Percentiles rank a stretch among this genome's conserved stretches.
Conservation (phyloP, 2,329 filamentous ascomycete species). For the Pyricularia grisea region DNA sequence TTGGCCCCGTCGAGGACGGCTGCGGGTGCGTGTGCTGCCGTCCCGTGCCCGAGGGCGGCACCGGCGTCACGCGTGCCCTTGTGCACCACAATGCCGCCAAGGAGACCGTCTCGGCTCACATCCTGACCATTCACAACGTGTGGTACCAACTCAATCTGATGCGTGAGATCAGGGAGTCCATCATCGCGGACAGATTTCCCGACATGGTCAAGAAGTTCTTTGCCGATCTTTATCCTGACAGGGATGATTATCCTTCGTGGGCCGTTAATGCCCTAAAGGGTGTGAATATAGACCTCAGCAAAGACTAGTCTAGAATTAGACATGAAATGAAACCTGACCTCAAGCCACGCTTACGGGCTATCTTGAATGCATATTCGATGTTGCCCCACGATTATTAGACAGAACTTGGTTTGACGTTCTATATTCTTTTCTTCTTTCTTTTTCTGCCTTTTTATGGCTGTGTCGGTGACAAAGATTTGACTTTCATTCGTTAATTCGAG, state of each 20-base stretch:
- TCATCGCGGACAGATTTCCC: slow-evolving; percentile 74
- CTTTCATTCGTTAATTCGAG: background rate
- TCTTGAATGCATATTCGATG: background rate
- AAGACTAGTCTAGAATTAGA: slow-evolving; percentile 12
- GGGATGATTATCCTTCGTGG: slow-evolving; percentile 68
- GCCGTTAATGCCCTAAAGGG: slow-evolving; percentile 67
- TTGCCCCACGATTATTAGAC: background rate
- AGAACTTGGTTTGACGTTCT: too few relatives aligned
- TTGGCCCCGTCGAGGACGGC: slow-evolving; percentile 70
- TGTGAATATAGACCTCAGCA: slow-evolving; percentile 70
- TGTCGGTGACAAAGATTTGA: background rate
- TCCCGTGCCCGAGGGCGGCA: slow-evolving; percentile 52
- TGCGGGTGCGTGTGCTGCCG: slow-evolving; percentile 77
- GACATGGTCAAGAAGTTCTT: slow-evolving; percentile 75
- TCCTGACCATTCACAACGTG: slow-evolving; percentile 91
- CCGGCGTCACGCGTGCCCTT: slow-evolving; percentile 81
- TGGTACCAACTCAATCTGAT: slow-evolving; percentile 86
- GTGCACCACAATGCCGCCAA: slow-evolving; percentile 88
- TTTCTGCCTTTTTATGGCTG: background rate
- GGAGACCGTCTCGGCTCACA: slow-evolving; percentile 81
- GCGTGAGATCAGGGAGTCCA: slow-evolving; percentile 62
- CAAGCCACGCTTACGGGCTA: background rate
- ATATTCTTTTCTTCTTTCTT: background rate
- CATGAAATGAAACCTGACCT: background rate
- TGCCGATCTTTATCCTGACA: slow-evolving; percentile 56